A percentile compares a stretch with the other conserved stretches of the same genome.
Conservation (phyloP, 2,329 filamentous ascomycete genomes). For the Trichophyton verrucosum region DNA sequence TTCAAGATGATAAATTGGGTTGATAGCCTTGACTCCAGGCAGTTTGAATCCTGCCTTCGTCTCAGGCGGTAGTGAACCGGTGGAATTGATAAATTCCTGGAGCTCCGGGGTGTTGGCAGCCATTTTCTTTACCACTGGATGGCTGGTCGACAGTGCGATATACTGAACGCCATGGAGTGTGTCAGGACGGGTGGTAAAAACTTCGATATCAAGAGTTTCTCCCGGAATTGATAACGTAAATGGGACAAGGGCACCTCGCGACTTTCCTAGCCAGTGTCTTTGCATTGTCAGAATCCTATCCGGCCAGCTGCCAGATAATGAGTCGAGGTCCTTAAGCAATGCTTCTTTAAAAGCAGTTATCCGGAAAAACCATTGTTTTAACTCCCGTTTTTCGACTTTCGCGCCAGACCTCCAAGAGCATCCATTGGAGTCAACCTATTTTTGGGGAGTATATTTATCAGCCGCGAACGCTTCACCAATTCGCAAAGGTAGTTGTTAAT, state of each 20-base stretch:
- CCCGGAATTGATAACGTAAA: conserved; percentile 46
- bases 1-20: conserved; percentile 49
- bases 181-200: conserved; percentile 76
- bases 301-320: conserved; percentile 60
- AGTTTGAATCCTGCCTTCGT: conserved; percentile 56
- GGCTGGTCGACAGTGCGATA: conserved; percentile 60
- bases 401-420: conserved; percentile 79
- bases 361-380: conserved; percentile 83
- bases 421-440: conserved; percentile 63
- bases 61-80: conserved; percentile 42
- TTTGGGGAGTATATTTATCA: conserved; percentile 7
- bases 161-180: conserved; percentile 83
- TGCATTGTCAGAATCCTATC: conserved; percentile 74
- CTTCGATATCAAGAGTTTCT: conserved; percentile 42
- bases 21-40: conserved; percentile 48
- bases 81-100: conserved; percentile 51
- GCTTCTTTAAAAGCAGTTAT: conserved; percentile 68
- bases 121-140: conserved; percentile 53
- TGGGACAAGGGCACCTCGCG: conserved; percentile 56
- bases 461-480: neutral
- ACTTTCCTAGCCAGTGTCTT: conserved; percentile 77
- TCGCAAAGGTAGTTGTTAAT: conserved; percentile 4
- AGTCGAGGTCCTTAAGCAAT: conserved; percentile 57
- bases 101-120: conserved; percentile 50
- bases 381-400: conserved; percentile 62